Conservation (phyloP, 2,329 filamentous ascomycete species). For the Aspergillus piperis region DNA sequence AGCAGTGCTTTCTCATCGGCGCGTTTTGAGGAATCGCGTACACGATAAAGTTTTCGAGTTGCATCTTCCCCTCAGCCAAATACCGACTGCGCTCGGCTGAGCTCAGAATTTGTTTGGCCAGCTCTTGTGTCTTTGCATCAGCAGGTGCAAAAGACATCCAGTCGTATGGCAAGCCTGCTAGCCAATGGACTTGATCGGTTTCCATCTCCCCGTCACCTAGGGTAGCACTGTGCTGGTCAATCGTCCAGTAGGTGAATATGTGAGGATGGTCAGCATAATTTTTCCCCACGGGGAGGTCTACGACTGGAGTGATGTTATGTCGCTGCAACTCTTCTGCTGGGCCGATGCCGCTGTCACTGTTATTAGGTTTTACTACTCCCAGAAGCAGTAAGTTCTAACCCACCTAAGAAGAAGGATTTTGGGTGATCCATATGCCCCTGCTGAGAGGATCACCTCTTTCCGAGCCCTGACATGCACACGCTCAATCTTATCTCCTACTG, state of each 20-base stretch:
- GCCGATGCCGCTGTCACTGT: not conserved
- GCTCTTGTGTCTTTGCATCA: not conserved
- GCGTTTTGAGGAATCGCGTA: not conserved
- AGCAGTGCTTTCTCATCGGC: too few species aligned
- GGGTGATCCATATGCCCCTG: not conserved
- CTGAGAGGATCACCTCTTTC: not conserved
- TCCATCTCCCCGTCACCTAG: conserved; percentile 1
- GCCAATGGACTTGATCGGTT: not conserved
- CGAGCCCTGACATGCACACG: not conserved
- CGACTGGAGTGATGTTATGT: not conserved
- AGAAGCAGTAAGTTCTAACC: not conserved
- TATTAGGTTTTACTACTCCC: not conserved
- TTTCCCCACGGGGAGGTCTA: not conserved
- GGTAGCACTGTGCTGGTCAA: not conserved
- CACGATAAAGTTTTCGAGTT: not conserved
- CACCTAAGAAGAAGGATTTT: conserved; percentile 3
- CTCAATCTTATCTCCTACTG: not conserved
- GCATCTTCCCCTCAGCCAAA: not conserved
- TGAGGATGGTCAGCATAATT: not conserved
- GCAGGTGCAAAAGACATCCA: conserved; percentile 5
- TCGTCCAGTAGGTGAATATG: conserved; percentile 6
- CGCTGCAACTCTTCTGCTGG: not conserved
- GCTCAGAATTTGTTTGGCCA: not conserved
- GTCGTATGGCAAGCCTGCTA: conserved; percentile 2
- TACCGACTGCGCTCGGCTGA: not conserved